These are phyloP conservation scores for Crithidia thermophila DNA, from an alignment of 208 protist genomes.

Conservation along the genomic window DNA sequence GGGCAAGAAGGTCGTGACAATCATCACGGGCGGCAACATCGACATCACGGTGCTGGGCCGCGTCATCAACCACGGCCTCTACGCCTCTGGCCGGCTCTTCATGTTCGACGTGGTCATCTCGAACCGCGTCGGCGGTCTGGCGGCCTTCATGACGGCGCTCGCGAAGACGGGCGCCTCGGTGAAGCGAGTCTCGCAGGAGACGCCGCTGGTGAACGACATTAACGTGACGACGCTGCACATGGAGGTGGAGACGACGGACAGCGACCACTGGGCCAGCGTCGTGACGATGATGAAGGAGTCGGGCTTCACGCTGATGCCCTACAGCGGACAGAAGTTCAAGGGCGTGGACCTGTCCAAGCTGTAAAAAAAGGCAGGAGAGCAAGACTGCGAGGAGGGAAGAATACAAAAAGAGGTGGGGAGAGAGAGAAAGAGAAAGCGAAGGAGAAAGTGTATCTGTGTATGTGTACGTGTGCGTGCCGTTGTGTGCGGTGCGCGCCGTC, in stretches of 20 bases:
- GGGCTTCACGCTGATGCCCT: slow-evolving; percentile 44
- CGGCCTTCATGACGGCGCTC: slow-evolving; percentile 49
- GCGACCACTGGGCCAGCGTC: slow-evolving; percentile 45
- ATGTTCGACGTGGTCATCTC: slow-evolving; percentile 76
- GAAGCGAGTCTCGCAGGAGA: slow-evolving; percentile 86
- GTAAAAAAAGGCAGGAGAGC: too few species aligned
- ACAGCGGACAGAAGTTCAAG: slow-evolving; percentile 41
- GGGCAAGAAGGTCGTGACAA: slow-evolving; percentile 77
- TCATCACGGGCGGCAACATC: slow-evolving; percentile 93
- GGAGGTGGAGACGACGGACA: slow-evolving; percentile 49
- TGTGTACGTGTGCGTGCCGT: too few species aligned
- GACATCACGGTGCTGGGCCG: slow-evolving; percentile 87
- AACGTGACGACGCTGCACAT: slow-evolving; percentile 56
- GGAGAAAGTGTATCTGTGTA: too few species aligned
- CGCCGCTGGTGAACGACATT: slow-evolving; percentile 63
- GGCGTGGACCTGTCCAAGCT: slow-evolving; percentile 53
- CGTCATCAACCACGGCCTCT: slow-evolving; percentile 87
- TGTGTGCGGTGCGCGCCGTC: too few species aligned
- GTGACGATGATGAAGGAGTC: slow-evolving; percentile 32
- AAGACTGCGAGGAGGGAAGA: too few species aligned
- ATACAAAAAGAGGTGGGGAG: too few species aligned
- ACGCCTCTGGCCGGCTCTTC: slow-evolving; percentile 64
- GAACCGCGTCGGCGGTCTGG: slow-evolving; percentile 86
- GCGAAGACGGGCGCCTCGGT: slow-evolving; percentile 61
- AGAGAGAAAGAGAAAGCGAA: too few species aligned